Evolutionary conservation across 2,329 filamentous ascomycete species (phyloP).

Genomic region (Verticillium tricorpus): DNA sequence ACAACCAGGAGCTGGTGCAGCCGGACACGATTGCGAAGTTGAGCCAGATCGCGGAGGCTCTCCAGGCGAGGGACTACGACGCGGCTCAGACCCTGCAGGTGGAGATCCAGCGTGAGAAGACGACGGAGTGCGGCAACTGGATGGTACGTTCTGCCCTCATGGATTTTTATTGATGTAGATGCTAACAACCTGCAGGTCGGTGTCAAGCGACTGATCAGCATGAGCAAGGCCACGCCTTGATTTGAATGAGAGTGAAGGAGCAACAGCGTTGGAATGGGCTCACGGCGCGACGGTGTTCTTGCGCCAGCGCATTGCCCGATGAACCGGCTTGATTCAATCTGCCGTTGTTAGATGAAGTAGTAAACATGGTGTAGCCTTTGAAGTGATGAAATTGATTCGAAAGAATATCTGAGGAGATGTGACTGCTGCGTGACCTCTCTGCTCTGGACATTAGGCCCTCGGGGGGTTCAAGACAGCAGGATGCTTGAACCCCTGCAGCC

Average conservation of each 20-base stretch:
- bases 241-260: background rate
- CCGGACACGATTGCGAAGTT: constrained; percentile 70
- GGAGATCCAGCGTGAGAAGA: constrained; percentile 72
- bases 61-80: constrained; percentile 67
- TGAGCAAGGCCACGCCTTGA: constrained; percentile 71
- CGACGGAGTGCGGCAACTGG: constrained; percentile 79
- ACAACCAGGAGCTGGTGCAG: constrained; percentile 88
- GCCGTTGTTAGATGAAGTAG: background rate
- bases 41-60: constrained; percentile 57
- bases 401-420: background rate
- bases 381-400: background rate
- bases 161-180: background rate
- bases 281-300: background rate
- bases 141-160: constrained; percentile 58
- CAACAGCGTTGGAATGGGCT: background rate
- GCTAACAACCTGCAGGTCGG: constrained; percentile 57
- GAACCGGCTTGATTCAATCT: background rate
- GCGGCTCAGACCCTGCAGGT: constrained; percentile 65
- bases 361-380: constrained; percentile 4
- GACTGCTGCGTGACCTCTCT: too few species aligned
- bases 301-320: background rate
- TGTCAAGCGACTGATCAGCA: constrained; percentile 71
- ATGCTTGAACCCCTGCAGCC: too few species aligned
- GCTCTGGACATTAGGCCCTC: too few species aligned
- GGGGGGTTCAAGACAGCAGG: too few species aligned